Base-by-base conservation (phyloP, 2,329 filamentous ascomycete genomes). In the Penicillium griseofulvum region DNA sequence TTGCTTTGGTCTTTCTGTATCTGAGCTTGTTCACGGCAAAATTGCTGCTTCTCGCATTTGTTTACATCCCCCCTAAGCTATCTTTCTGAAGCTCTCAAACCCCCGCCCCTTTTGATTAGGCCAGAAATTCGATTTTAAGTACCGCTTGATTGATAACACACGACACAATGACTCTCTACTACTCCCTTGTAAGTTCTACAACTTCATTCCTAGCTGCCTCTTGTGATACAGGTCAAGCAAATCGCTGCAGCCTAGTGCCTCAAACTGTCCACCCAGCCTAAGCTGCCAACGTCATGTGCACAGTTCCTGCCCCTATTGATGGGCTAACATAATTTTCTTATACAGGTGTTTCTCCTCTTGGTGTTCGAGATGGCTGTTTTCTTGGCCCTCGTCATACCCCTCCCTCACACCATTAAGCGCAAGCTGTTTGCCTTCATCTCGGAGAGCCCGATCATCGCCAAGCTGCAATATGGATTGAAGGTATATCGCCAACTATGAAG, bases 351-450 rank as follows among this genome's bases (percentile, higher is more conserved):
- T 54, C 70, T 77, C 49, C 73, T 81, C 52, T 64, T 81, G 62
- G 73, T 81, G 55, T 66, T 76, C 46, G 78, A 81, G 74, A 80
- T 81, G 78, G 70, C 54, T 33, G 72, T 81, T 57, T 81, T 81
- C 62, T 66, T 78, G 62, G 72, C 73, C 59, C 76, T 81, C 63
- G 80, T 81, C 76, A 74, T 99, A 53, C 94, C 94, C 24, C 83
- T 97, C 67, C 94, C 94, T 43, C 97, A 96, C 80, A 86, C 83
- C 62, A 76, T 89, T 74, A 91, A 90, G 78, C 87, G 91, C 71
- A 90, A 85, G 79, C 85, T 97, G 72, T 96, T 97, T 73, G 91
- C 88, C 68, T 99, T 99, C 84, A 92, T 99, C 71, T 97, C 92
- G 50, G 90, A 93, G 71, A 95, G 87, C 72, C 88, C 84, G 5